These are phyloP conservation scores for Amesomyces nigricolor DNA, from an alignment of 2,329 filamentous ascomycete species.

Conservation along the genomic window DNA sequence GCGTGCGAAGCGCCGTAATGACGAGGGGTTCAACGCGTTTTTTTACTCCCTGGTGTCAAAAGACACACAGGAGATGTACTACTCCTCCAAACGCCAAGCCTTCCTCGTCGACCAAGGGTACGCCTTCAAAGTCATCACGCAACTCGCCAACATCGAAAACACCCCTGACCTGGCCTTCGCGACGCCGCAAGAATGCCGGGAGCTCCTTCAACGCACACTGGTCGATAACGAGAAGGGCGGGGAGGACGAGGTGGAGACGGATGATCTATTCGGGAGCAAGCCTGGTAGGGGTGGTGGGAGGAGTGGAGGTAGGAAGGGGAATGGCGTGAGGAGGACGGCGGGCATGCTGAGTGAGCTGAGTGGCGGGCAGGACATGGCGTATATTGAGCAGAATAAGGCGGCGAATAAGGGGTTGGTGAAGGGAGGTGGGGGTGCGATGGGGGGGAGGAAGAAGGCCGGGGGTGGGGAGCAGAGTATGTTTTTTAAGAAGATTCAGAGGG, in stretches of 20 bases:
- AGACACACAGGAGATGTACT: constrained; percentile 97
- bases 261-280: constrained; percentile 36
- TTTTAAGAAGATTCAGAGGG: constrained; percentile 61
- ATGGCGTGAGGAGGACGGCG: constrained; percentile 60
- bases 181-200: constrained; percentile 72
- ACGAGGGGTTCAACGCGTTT: constrained; percentile 98
- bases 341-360: constrained; percentile 80
- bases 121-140: constrained; percentile 97
- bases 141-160: constrained; percentile 83
- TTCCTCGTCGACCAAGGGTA: constrained; percentile 98
- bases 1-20: constrained; percentile 88
- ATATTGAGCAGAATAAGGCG: constrained; percentile 74
- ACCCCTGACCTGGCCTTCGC: constrained; percentile 75
- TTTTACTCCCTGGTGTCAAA: constrained; percentile 98
- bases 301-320: constrained; percentile 32
- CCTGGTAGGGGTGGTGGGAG: constrained; percentile 18
- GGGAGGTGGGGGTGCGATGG: constrained; percentile 34
- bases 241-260: constrained; percentile 32
- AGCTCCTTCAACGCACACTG: constrained; percentile 82
- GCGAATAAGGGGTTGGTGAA: constrained; percentile 27
- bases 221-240: constrained; percentile 61
- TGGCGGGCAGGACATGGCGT: constrained; percentile 97
- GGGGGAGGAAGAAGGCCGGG: constrained; percentile 46
- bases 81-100: constrained; percentile 91
- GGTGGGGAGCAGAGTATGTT: constrained; percentile 44